Base-by-base conservation (phyloP, 331 rosid species). In the Arachis monticola region DNA sequence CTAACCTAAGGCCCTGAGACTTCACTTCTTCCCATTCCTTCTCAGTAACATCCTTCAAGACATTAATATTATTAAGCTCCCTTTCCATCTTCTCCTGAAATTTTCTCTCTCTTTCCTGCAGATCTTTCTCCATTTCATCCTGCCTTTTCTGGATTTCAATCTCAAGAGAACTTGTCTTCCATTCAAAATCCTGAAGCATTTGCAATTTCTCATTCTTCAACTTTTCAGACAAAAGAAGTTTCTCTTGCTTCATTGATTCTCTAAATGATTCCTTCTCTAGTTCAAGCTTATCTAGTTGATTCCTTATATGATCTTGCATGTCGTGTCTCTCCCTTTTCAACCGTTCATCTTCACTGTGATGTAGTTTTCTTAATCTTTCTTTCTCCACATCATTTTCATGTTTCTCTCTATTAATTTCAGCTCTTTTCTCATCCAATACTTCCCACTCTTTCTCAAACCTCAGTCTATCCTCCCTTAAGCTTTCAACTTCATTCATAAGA, bases 371-470 rank as follows among this genome's bases (percentile, higher is more conserved):
- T 22, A 88, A 67, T 50, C 84, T 85, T 74, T 83, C 95, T 68
- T 78, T 92, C 87, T 88, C 97, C 76, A 69, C 82, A 81, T 74
- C 85, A 78, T 87, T 70, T 69, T 86, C 72, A 6, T 11, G 64
- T 42, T 73, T 89, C 69, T 84, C 87, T 58, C 60, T 79, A 65
- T 67, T 79, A 79, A 88, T 60, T 82, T 85, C 83, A 72, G 87
- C 64, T 75, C 85, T 90, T 84, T 81, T 95, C 75, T 86, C 89
- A 82, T 92, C 97, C 82, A 95, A 75, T 45, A 79, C 89, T 70
- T 88, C 97, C 96, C 97, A 88, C 79, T 95, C 97, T 85, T 84
- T 89, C 83, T 90, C 97, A 75, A 92, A 95, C 68, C 81, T 92
- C 64, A 86, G 81, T 78, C 93, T 87, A 71, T 92, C 96, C 77